Base-by-base conservation (phyloP, 768 basidiomycete species). In the Tricholoma sp. region DNA sequence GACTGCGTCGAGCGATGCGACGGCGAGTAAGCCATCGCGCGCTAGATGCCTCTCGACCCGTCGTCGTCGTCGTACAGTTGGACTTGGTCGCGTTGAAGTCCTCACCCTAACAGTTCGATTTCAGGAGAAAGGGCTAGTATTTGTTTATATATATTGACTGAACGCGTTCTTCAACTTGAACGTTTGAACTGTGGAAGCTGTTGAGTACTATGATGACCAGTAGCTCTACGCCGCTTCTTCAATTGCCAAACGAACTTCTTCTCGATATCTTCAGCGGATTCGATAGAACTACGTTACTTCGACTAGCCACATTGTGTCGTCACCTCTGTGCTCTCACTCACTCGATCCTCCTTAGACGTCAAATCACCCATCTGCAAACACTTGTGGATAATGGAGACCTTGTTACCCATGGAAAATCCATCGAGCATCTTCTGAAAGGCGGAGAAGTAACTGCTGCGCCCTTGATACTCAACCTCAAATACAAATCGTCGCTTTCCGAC, bases 1-100 rank as follows among this genome's bases (percentile, higher is more conserved):
- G 67, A 67, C 7, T 56, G 57, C 18, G 64, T 61, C 51, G 68
- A 57, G 31, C 66, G 62, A 37, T 66, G 62, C 22, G 63, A 57
- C 34, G 65, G 60, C 35, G 60, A 63, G 21, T 59, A 56, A 18
- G 64, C 62, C 66, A 68, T 67, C 34, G 37, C 55, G 50, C 39
- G 22, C 61, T 56, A 47, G 52, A 45, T 37, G 47, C 54, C 52
- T 47, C 53, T 52, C 46, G 49, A 57, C 57, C 50, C 59, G 46
- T 57, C 41, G 54, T 43, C 56, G 32, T 60, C 52, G 24, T 54
- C 18, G 18, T 27, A 27, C 19, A 41, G 8, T 16, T 16, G 6
- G 37, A 8, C 31, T n/a, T 41, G 41, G 41, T 41, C 41, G n/a
- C 19, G 10, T 32, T 32, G 8, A 32, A 32, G 31, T 32, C 31